Percentiles rank a stretch among this genome's conserved stretches.
phyloP scores from a whole-genome alignment of 352 stramenopile genomes.

The Phytopythium kandeliae region DNA sequence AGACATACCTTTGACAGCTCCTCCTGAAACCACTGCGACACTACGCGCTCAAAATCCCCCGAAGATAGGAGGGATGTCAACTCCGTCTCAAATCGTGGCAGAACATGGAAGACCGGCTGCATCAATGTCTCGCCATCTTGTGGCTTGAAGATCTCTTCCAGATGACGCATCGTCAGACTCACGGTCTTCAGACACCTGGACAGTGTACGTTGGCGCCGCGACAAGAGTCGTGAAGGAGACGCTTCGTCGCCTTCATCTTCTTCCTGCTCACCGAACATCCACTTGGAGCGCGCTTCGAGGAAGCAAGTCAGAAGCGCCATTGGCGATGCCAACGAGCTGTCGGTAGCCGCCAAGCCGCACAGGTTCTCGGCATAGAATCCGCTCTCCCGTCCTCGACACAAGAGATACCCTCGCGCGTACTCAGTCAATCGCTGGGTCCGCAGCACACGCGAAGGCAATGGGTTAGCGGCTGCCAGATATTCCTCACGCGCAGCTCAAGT shows the following conservation, averaged over 20 bases:
- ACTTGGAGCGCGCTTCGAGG: constrained; percentile 43
- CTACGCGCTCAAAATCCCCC: constrained; percentile 18
- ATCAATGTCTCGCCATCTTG: constrained; percentile 15
- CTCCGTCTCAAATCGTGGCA: constrained; percentile 17
- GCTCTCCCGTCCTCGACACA: constrained; percentile 41
- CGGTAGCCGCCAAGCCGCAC: constrained; percentile 37
- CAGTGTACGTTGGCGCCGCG: constrained; percentile 26
- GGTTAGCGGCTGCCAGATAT: constrained; percentile 1
- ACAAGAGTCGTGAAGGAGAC: constrained; percentile 7
- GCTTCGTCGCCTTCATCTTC: constrained; percentile 8
- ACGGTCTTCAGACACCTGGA: constrained; percentile 57
- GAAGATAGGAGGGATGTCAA: constrained; percentile 26
- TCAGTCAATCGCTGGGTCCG: constrained; percentile 35
- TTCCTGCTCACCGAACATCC: constrained; percentile 22
- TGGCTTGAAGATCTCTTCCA: constrained; percentile 52
- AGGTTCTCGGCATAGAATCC: constrained; percentile 67
- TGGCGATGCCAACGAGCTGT: constrained; percentile 15
- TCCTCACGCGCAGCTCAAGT: not conserved
- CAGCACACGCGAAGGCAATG: constrained; percentile 3
- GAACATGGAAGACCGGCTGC: constrained; percentile 15
- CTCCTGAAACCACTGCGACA: constrained; percentile 28
- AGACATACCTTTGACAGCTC: constrained; percentile 31
- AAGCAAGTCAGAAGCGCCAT: constrained; percentile 39
- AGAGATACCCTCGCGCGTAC: constrained; percentile 42
- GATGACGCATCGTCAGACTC: constrained; percentile 44